Percentiles rank a stretch among this genome's conserved stretches.
These are phyloP conservation scores for Ogataea degrootiae DNA, from an alignment of 805 yeast genomes.

Conservation along the genomic window DNA sequence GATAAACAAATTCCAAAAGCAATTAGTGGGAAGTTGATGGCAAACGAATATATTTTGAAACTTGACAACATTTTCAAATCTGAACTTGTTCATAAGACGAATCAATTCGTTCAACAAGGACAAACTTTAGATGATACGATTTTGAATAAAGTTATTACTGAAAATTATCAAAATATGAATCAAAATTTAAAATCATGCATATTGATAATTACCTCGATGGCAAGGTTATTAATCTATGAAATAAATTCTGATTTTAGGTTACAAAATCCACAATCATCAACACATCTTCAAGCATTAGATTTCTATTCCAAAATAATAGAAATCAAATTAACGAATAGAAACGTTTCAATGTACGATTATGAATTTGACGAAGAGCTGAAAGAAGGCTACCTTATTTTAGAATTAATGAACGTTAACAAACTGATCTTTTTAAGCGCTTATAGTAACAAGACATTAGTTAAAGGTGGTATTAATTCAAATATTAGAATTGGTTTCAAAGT, in stretches of 20 bases:
- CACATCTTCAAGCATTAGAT: constrained; percentile 39
- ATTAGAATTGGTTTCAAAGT: constrained; percentile 35
- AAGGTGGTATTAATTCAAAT: constrained; percentile 30
- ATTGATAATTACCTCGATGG: constrained; percentile 32
- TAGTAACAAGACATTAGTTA: constrained; percentile 32
- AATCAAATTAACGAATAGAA: constrained; percentile 42
- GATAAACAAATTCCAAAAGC: constrained; percentile 29
- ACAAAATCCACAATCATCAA: constrained; percentile 28
- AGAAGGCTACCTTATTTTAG: constrained; percentile 62
- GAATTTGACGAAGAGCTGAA: constrained; percentile 60
- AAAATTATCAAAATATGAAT: constrained; percentile 25
- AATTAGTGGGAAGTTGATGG: constrained; percentile 25
- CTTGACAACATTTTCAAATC: constrained; percentile 30
- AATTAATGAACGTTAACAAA: constrained; percentile 51
- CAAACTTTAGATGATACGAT: constrained; percentile 29
- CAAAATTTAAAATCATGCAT: constrained; percentile 30
- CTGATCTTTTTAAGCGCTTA: constrained; percentile 49
- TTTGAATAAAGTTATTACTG: constrained; percentile 27
- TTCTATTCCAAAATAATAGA: constrained; percentile 32
- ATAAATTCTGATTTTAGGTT: constrained; percentile 27
- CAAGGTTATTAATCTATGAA: constrained; percentile 32
- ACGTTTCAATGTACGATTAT: constrained; percentile 74
- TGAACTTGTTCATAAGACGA: constrained; percentile 28
- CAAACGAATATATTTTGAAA: constrained; percentile 29
- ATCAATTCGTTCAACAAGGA: constrained; percentile 24